Conservation (phyloP, 2,329 filamentous ascomycete genomes). For the Talaromyces sp. region DNA sequence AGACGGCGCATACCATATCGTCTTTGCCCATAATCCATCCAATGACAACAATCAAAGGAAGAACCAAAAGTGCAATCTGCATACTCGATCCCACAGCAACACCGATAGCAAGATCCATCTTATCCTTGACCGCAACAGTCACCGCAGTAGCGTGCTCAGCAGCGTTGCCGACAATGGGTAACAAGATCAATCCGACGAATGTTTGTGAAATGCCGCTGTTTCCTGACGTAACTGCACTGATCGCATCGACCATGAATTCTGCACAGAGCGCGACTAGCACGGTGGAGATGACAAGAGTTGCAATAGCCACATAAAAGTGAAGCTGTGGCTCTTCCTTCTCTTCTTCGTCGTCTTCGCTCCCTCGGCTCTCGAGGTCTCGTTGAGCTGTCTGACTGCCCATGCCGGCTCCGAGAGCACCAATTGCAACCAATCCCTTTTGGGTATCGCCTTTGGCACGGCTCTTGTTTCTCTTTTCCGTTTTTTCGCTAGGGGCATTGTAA, state of each 20-base stretch:
- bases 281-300: constrained; percentile 69
- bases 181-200: constrained; percentile 62
- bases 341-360: constrained; percentile 57
- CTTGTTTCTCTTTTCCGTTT: constrained; percentile 60
- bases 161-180: constrained; percentile 65
- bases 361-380: constrained; percentile 39
- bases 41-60: constrained; percentile 59
- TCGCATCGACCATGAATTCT: constrained; percentile 62
- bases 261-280: constrained; percentile 76
- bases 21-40: constrained; percentile 59
- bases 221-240: constrained; percentile 51
- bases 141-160: constrained; percentile 65
- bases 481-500: constrained; percentile 76
- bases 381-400: constrained; percentile 50
- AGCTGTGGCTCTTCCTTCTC: constrained; percentile 73
- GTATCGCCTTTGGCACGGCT: constrained; percentile 49
- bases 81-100: constrained; percentile 64
- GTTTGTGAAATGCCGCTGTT: constrained; percentile 52
- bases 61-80: constrained; percentile 62
- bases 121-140: constrained; percentile 61
- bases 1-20: constrained; percentile 50
- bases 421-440: constrained; percentile 49
- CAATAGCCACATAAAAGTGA: constrained; percentile 66
- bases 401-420: constrained; percentile 52
- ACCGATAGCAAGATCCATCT: constrained; percentile 66